Percentiles rank a stretch among this genome's conserved stretches.
Conservation (phyloP, 2,329 filamentous ascomycete genomes). For the Sclerotinia trifoliorum region DNA sequence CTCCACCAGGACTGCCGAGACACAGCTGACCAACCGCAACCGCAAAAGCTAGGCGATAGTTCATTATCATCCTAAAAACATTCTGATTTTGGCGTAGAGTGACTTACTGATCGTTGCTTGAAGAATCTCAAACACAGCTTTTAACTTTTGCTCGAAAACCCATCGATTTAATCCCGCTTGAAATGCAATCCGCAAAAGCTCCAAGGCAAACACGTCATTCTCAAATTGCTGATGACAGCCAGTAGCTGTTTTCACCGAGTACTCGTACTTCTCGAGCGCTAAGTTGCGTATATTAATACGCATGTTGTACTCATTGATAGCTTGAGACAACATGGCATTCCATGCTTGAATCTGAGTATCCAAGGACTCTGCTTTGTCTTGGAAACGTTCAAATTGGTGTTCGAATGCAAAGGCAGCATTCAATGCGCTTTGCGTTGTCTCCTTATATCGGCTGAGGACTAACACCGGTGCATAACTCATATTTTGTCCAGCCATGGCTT, state of each 20-base stretch:
- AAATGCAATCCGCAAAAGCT: background rate
- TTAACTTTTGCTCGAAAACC: background rate
- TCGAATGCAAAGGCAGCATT: conserved; percentile 5
- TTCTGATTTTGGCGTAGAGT: background rate
- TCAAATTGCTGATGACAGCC: conserved; percentile 14
- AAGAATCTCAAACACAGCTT: conserved; percentile 2
- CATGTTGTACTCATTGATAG: conserved; percentile 13
- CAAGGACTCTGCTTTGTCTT: conserved; percentile 11
- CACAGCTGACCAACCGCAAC: conserved; percentile 13
- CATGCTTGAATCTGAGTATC: conserved; percentile 8
- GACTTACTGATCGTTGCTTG: conserved; percentile 7
- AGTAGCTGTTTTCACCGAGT: conserved; percentile 6
- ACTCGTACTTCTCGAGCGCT: conserved; percentile 4
- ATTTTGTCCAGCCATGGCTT: conserved; percentile 11
- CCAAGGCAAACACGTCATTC: conserved; percentile 4
- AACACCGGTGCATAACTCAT: conserved; percentile 13
- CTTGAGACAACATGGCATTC: conserved; percentile 12
- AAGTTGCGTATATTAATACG: conserved; percentile 2
- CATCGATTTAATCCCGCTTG: background rate
- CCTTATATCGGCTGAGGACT: conserved; percentile 5
- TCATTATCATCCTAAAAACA: background rate
- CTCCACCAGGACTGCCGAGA: conserved; percentile 3
- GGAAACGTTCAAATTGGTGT: conserved; percentile 8
- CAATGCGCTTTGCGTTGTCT: background rate
- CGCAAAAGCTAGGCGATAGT: background rate